These are phyloP conservation scores for Gliomastix tumulicola DNA, from an alignment of 2,329 filamentous ascomycete species.

Conservation along the genomic window DNA sequence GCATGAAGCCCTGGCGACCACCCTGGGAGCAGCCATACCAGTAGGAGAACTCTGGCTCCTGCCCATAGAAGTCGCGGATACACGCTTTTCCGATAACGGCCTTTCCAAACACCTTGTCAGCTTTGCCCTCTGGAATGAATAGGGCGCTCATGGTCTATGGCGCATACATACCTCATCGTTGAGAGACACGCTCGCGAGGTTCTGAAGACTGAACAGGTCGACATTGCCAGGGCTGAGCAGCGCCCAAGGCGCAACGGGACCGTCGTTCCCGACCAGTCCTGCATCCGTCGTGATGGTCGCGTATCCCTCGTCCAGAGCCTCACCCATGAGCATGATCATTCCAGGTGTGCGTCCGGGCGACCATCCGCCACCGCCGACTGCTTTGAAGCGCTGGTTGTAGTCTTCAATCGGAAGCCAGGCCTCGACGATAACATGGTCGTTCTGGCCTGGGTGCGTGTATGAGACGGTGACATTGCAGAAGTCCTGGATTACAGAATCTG, in stretches of 20 bases:
- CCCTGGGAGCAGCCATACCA: conserved; percentile 47
- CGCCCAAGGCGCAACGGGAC: conserved; percentile 1
- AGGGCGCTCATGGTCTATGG: too few species aligned
- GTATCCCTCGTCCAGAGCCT: conserved; percentile 8
- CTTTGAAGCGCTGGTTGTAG: conserved; percentile 22
- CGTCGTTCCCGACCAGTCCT: neutral
- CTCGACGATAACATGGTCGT: conserved; percentile 5
- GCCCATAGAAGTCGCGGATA: conserved; percentile 31
- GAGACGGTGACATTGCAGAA: conserved; percentile 11
- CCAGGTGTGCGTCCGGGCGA: conserved; percentile 9
- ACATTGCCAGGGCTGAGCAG: conserved; percentile 11
- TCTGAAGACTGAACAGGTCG: conserved; percentile 13
- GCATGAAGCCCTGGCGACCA: conserved; percentile 45
- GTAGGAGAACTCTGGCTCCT: conserved; percentile 31
- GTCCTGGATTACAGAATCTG: conserved; percentile 24
- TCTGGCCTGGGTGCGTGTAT: conserved; percentile 6
- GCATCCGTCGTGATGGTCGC: conserved; percentile 10
- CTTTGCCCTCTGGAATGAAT: too few species aligned
- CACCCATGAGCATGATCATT: conserved; percentile 5
- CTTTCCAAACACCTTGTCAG: too few species aligned
- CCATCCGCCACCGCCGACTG: conserved; percentile 20
- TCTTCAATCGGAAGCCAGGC: conserved; percentile 12
- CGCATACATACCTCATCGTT: conserved; percentile 18
- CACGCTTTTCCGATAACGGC: conserved; percentile 33
- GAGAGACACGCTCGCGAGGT: conserved; percentile 13